Percentiles rank a stretch among this genome's conserved stretches.
Evolutionary conservation across 2,329 filamentous ascomycete species (phyloP).

Genomic region (Aspergillus piperis): DNA sequence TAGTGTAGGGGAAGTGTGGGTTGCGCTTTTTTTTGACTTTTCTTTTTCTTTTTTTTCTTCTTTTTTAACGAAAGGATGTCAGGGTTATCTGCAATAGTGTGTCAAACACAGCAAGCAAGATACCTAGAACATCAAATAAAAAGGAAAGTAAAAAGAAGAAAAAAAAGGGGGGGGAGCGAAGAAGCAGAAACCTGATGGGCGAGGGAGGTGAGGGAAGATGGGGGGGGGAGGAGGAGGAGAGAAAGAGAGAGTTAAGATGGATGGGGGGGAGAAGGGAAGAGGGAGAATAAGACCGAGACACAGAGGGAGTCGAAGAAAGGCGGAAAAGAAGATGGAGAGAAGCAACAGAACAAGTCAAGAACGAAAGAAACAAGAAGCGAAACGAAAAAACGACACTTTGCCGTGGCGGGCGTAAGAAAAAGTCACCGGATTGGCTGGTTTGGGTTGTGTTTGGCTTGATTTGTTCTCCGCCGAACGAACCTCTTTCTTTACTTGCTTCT

Average conservation of each 20-base stretch:
- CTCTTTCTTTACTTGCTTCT: not conserved
- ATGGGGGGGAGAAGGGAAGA: constrained; percentile 13
- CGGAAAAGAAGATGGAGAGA: constrained; percentile 10
- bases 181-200: constrained; percentile 20
- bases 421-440: constrained; percentile 19
- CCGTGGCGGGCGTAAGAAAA: constrained; percentile 14
- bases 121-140: constrained; percentile 29
- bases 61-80: constrained; percentile 40
- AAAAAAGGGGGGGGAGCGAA: constrained; percentile 21
- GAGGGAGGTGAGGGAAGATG: constrained; percentile 14
- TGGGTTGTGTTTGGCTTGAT: not conserved
- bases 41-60: constrained; percentile 9
- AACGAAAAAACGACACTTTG: constrained; percentile 23
- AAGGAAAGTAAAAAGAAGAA: constrained; percentile 25
- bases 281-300: constrained; percentile 2
- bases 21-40: constrained; percentile 17
- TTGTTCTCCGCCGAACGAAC: not conserved
- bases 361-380: constrained; percentile 16
- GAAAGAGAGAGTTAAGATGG: not conserved
- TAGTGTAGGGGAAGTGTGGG: constrained; percentile 21
- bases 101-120: constrained; percentile 47
- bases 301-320: not conserved
- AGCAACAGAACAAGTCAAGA: not conserved
- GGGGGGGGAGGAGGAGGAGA: constrained; percentile 12
- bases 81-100: constrained; percentile 43